Conservation (phyloP, 2,329 filamentous ascomycete genomes). For the Colletotrichum neosansevieriae region DNA sequence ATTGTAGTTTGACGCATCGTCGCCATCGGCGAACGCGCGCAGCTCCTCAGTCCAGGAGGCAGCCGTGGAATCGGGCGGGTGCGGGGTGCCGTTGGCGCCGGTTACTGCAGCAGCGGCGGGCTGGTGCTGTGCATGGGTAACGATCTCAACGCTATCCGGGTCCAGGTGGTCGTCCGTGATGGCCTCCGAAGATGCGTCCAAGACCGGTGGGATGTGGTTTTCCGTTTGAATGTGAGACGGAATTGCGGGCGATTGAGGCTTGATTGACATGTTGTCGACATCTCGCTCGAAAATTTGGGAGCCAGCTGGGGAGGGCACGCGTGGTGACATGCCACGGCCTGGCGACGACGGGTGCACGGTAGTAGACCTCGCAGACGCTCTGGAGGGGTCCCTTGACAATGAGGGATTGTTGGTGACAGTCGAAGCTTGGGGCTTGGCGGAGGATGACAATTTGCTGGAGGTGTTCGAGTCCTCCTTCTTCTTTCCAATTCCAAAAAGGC, state of each 20-base stretch:
- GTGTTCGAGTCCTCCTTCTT: conserved; percentile 65
- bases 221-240: conserved; percentile 94
- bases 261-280: conserved; percentile 83
- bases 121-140: conserved; percentile 87
- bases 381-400: conserved; percentile 49
- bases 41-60: conserved; percentile 70
- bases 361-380: conserved; percentile 51
- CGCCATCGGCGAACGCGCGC: conserved; percentile 62
- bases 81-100: conserved; percentile 55
- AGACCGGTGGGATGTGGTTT: conserved; percentile 90
- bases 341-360: conserved; percentile 72
- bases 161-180: conserved; percentile 89
- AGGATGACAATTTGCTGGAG: conserved; percentile 48
- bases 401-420: conserved; percentile 48
- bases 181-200: conserved; percentile 91
- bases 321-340: conserved; percentile 75
- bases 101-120: conserved; percentile 78
- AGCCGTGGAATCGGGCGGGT: conserved; percentile 55
- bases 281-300: conserved; percentile 93
- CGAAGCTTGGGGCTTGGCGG: conserved; percentile 26
- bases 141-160: conserved; percentile 91
- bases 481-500: conserved; percentile 72
- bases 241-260: conserved; percentile 84
- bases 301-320: conserved; percentile 81
- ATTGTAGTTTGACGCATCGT: conserved; percentile 82